Evolutionary conservation across 768 basidiomycete species (phyloP).

Genomic region (Chalciporus chontae): DNA sequence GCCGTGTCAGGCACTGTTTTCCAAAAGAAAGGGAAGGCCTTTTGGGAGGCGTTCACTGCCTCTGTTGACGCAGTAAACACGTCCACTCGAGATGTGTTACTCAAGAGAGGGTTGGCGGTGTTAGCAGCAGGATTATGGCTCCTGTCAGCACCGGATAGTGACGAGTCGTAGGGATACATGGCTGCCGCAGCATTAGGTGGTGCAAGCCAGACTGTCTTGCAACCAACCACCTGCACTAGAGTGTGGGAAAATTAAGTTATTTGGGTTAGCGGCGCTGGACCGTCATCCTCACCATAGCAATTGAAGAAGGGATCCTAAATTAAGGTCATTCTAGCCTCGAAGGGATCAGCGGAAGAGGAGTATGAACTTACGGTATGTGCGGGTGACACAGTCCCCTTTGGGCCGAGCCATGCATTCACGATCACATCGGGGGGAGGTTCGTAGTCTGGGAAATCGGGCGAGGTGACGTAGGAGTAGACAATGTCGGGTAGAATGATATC

Average conservation of each 20-base stretch:
- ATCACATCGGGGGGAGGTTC: constrained; percentile 61
- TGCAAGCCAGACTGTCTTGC: constrained; percentile 90
- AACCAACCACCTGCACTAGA: constrained; percentile 82
- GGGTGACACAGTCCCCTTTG: constrained; percentile 74
- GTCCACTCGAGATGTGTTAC: constrained; percentile 81
- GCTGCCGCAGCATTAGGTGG: constrained; percentile 52
- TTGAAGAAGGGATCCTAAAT: constrained; percentile 90
- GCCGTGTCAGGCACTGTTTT: constrained; percentile 56
- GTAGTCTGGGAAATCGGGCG: constrained; percentile 50
- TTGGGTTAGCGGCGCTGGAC: neutral
- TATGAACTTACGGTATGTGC: constrained; percentile 73
- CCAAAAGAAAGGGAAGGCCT: constrained; percentile 51
- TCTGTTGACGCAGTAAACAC: constrained; percentile 51
- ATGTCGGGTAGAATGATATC: constrained; percentile 90
- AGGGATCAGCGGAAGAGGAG: constrained; percentile 6
- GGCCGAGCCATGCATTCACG: constrained; percentile 82
- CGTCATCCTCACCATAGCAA: constrained; percentile 68
- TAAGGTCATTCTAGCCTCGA: constrained; percentile 9
- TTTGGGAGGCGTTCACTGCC: constrained; percentile 17
- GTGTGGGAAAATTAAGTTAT: constrained; percentile 5
- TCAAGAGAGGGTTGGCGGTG: constrained; percentile 46
- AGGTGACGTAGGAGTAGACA: constrained; percentile 60
- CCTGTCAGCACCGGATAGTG: constrained; percentile 12
- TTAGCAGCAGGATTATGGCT: constrained; percentile 39
- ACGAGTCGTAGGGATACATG: constrained; percentile 58